Evolutionary conservation across 164 flowering plant genomes (phyloP).

Genomic region (Kalanchoe fedtschenkoi): DNA sequence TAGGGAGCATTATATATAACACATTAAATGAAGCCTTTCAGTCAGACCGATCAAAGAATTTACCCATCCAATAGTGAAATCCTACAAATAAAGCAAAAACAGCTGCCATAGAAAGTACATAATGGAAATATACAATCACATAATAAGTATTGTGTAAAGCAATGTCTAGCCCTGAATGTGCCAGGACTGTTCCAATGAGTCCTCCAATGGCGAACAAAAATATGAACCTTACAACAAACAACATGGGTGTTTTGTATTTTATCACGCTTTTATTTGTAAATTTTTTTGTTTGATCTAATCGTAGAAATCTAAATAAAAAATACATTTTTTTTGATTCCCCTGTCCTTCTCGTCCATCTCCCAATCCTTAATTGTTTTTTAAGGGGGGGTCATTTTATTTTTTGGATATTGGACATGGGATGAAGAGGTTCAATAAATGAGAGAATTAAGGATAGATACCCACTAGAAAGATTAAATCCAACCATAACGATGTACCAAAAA

Average conservation of each 20-base stretch:
- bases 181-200: constrained; percentile 9
- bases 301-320: too few relatives aligned
- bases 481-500: too few relatives aligned
- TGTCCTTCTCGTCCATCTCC: too few relatives aligned
- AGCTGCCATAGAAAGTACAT: constrained; percentile 8
- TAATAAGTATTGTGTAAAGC: constrained; percentile 14
- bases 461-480: background rate
- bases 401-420: background rate
- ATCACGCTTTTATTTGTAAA: too few relatives aligned
- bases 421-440: background rate
- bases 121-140: constrained; percentile 8
- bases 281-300: too few relatives aligned
- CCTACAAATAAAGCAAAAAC: constrained; percentile 8
- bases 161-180: constrained; percentile 12
- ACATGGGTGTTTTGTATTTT: too few relatives aligned
- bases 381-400: background rate
- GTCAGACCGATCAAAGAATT: background rate
- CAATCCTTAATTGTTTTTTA: too few relatives aligned
- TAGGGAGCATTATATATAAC: too few relatives aligned
- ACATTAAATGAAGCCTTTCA: too few relatives aligned
- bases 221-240: too few relatives aligned
- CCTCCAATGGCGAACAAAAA: too few relatives aligned
- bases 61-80: background rate
- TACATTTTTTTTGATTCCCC: too few relatives aligned
- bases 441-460: background rate